Evolutionary conservation across 2,329 filamentous ascomycete genomes (phyloP).

Genomic region (Phyllosticta capitalensis): DNA sequence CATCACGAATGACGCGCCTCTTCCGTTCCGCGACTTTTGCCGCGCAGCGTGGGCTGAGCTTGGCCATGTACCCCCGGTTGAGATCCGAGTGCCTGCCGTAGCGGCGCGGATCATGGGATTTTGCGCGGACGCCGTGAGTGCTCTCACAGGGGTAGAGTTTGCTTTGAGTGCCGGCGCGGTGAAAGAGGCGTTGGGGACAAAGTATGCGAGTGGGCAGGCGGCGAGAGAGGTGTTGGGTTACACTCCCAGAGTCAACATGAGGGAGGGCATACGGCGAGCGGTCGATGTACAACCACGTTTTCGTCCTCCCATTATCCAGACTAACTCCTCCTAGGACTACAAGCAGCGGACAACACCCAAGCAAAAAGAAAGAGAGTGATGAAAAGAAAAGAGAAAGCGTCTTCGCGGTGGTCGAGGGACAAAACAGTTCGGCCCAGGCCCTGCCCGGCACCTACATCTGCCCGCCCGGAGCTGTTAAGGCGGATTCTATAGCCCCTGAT

Average conservation of each 20-base stretch:
- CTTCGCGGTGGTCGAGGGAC: not conserved
- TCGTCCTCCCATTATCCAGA: no score
- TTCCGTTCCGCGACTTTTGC: conserved; percentile 87
- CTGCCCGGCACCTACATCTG: no score
- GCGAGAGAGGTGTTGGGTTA: conserved; percentile 45
- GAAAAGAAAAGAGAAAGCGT: not conserved
- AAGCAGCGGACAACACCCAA: not conserved
- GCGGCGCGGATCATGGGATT: conserved; percentile 41
- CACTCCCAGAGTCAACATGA: conserved; percentile 39
- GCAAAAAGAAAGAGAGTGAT: not conserved
- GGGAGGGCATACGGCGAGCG: conserved; percentile 36
- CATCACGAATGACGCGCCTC: conserved; percentile 78
- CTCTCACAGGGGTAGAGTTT: conserved; percentile 33
- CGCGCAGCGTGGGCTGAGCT: conserved; percentile 64
- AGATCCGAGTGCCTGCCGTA: conserved; percentile 38
- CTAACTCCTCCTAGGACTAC: not conserved
- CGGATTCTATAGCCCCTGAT: no score
- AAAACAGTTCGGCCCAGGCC: not conserved
- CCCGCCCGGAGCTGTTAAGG: no score
- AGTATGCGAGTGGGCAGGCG: conserved; percentile 46
- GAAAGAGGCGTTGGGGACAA: conserved; percentile 42
- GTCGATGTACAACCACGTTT: no score
- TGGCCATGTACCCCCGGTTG: conserved; percentile 41
- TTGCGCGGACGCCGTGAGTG: conserved; percentile 37
- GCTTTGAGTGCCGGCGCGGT: conserved; percentile 46